Conservation (phyloP, 2,329 filamentous ascomycete species). For the Microsporum audouinii region DNA sequence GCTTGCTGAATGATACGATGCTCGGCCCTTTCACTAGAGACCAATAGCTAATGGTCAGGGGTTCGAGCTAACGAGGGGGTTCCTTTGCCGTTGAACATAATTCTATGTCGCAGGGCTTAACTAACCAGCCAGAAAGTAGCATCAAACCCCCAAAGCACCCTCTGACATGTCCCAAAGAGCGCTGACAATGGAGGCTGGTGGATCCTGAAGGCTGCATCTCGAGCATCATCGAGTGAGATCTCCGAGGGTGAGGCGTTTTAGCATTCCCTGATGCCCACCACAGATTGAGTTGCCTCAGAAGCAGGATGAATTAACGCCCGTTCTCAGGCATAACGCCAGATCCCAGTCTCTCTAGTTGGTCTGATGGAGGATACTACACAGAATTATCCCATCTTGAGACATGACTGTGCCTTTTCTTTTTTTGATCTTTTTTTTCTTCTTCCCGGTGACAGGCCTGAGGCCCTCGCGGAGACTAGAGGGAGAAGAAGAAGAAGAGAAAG, state of each 20-base stretch:
- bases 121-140: neutral
- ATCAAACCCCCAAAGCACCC: neutral
- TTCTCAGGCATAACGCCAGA: neutral
- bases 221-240: neutral
- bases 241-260: slow-evolving; percentile 1
- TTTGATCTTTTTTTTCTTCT: neutral
- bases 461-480: neutral
- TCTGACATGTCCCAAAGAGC: slow-evolving; percentile 3
- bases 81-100: neutral
- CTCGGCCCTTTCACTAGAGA: neutral
- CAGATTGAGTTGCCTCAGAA: neutral
- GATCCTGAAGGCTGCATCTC: neutral
- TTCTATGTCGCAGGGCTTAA: neutral
- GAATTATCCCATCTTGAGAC: neutral
- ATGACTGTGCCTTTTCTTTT: neutral
- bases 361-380: neutral
- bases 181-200: slow-evolving; percentile 2
- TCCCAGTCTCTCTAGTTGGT: neutral
- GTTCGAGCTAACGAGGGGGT: neutral
- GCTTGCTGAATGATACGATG: neutral
- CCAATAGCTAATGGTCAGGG: neutral
- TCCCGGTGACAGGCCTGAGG: neutral
- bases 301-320: neutral
- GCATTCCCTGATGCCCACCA: slow-evolving; percentile 1
- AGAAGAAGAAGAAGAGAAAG: neutral